Evolutionary conservation across 352 stramenopile species (phyloP).

Genomic region (Phytophthora tubulina): DNA sequence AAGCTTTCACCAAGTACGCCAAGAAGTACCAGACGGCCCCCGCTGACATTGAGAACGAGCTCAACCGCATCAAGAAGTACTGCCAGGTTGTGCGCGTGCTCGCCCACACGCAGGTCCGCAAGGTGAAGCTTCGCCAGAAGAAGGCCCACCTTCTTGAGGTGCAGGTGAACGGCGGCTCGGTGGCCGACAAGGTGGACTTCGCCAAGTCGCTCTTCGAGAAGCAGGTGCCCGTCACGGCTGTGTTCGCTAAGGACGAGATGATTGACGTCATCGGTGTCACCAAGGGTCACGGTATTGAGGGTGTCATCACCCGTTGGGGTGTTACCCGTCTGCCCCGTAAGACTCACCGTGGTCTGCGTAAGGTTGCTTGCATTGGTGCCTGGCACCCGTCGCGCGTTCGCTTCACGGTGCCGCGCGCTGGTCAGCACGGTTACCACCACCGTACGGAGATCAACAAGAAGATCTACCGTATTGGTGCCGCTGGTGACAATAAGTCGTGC

Average conservation of each 20-base stretch:
- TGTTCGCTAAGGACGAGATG: constrained; percentile 98
- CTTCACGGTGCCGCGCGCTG: constrained; percentile 98
- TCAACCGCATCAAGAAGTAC: constrained; percentile 99
- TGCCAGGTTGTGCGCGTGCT: constrained; percentile 99
- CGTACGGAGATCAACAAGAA: constrained; percentile 99
- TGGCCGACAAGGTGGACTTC: constrained; percentile 99
- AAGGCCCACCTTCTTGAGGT: constrained; percentile 99
- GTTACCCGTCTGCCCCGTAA: constrained; percentile 99
- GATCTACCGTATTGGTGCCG: constrained; percentile 98
- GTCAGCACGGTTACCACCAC: constrained; percentile 99
- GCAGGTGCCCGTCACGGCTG: constrained; percentile 96
- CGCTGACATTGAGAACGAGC: constrained; percentile 96
- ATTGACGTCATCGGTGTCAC: constrained; percentile 99
- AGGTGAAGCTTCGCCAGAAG: constrained; percentile 99
- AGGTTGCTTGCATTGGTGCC: constrained; percentile 99
- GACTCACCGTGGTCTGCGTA: constrained; percentile 99
- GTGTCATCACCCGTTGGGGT: constrained; percentile 99
- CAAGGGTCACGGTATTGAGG: constrained; percentile 99
- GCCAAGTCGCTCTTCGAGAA: constrained; percentile 99
- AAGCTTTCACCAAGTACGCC: constrained; percentile 99
- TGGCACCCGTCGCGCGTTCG: constrained; percentile 99
- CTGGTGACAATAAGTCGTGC: constrained; percentile 94
- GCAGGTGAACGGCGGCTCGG: constrained; percentile 99
- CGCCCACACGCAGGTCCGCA: constrained; percentile 99
- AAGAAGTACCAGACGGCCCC: constrained; percentile 98